Percentiles rank a stretch among this genome's conserved stretches.
These are phyloP conservation scores for Ogataea ramenticola DNA, from an alignment of 805 yeast species.

Conservation along the genomic window DNA sequence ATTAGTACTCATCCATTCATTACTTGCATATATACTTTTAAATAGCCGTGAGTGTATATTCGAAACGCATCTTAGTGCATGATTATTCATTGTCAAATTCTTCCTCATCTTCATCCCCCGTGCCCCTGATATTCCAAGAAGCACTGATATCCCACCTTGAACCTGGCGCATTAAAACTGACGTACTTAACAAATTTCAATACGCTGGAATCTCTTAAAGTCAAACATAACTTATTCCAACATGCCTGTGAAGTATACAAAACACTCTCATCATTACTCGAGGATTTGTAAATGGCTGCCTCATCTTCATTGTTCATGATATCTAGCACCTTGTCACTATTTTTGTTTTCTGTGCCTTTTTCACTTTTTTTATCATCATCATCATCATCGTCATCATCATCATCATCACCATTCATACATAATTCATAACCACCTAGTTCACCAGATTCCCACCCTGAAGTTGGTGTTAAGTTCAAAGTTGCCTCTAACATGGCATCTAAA, in stretches of 20 bases:
- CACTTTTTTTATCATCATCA: constrained; percentile 36
- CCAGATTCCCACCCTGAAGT: constrained; percentile 78
- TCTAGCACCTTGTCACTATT: constrained; percentile 5
- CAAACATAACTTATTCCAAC: constrained; percentile 72
- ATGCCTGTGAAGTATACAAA: constrained; percentile 69
- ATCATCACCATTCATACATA: constrained; percentile 66
- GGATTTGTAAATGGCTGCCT: constrained; percentile 77
- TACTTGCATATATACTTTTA: too few relatives aligned
- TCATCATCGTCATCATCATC: constrained; percentile 33
- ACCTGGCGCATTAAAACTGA: constrained; percentile 80
- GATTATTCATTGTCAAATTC: not conserved
- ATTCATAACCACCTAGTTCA: constrained; percentile 92
- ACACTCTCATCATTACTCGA: constrained; percentile 70
- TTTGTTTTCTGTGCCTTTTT: constrained; percentile 8
- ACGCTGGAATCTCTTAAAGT: constrained; percentile 80
- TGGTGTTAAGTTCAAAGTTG: constrained; percentile 78
- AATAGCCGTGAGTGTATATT: too few relatives aligned
- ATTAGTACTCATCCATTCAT: too few relatives aligned
- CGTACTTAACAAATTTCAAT: constrained; percentile 88
- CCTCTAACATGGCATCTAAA: constrained; percentile 58
- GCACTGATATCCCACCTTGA: constrained; percentile 86
- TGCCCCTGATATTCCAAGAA: constrained; percentile 66
- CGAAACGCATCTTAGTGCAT: too few relatives aligned
- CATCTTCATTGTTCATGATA: constrained; percentile 37
- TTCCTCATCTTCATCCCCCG: constrained; percentile 30